Evolutionary conservation across 2,329 filamentous ascomycete species (phyloP).

Genomic region (Chaetomiaceae sp.): DNA sequence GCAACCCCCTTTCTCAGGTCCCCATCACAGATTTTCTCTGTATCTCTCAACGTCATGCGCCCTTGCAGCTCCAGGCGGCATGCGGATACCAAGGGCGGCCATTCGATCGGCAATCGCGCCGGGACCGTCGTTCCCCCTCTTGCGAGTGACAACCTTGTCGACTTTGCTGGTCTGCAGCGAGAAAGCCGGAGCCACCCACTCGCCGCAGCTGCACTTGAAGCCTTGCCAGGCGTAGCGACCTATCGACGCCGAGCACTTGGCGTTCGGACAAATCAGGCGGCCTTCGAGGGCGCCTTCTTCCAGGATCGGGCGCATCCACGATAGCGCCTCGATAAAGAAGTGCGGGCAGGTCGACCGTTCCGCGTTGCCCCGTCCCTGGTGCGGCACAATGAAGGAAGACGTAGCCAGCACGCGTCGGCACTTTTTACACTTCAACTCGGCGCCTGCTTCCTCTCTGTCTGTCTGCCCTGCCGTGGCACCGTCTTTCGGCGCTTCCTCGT

Average conservation of each 20-base stretch:
- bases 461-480: conserved; percentile 11
- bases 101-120: conserved; percentile 24
- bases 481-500: conserved; percentile 50
- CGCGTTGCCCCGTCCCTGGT: conserved; percentile 39
- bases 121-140: conserved; percentile 15
- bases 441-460: conserved; percentile 28
- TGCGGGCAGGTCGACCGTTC: conserved; percentile 61
- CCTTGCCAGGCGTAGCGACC: conserved; percentile 97
- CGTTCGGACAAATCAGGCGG: conserved; percentile 74
- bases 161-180: conserved; percentile 77
- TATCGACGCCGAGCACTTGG: conserved; percentile 73
- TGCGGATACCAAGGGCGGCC: conserved; percentile 46
- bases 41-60: conserved; percentile 16
- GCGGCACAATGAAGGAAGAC: conserved; percentile 60
- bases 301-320: conserved; percentile 87
- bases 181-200: conserved; percentile 89
- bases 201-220: conserved; percentile 83
- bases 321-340: conserved; percentile 84
- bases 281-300: conserved; percentile 79
- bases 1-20: not conserved
- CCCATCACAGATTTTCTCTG: conserved; percentile 33
- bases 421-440: conserved; percentile 81
- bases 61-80: conserved; percentile 45
- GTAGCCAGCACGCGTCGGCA: conserved; percentile 66
- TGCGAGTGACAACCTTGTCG: conserved; percentile 54